phyloP scores from a whole-genome alignment of 108 stramenopile genomes.

The Nitzschia palea region DNA sequence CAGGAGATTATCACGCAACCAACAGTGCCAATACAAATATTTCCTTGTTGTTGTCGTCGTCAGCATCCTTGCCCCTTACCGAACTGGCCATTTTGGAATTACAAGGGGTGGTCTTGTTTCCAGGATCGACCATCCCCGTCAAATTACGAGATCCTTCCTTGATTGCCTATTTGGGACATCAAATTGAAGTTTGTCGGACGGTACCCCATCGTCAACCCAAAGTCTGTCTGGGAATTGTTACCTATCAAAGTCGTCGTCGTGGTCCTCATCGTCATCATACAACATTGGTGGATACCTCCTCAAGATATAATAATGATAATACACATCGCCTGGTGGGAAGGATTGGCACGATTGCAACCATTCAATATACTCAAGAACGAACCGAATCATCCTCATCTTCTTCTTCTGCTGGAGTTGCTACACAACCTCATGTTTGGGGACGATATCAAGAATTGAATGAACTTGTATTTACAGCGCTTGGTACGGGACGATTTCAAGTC shows the following conservation, averaged over 20 bases:
- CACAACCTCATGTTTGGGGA: slow-evolving; percentile 35
- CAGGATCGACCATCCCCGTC: slow-evolving; percentile 62
- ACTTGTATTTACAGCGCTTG: slow-evolving; percentile 68
- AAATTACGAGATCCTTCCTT: slow-evolving; percentile 53
- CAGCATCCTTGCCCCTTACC: no score
- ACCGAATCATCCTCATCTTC: no score
- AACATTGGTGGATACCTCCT: neutral
- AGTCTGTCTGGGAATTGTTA: slow-evolving; percentile 41
- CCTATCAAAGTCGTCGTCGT: slow-evolving; percentile 8
- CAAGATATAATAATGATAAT: neutral
- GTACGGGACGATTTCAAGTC: slow-evolving; percentile 65
- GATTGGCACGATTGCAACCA: slow-evolving; percentile 73
- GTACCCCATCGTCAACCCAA: slow-evolving; percentile 33
- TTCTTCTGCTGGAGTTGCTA: no score
- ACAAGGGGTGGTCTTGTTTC: slow-evolving; percentile 72
- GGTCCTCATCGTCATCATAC: neutral
- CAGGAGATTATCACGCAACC: neutral
- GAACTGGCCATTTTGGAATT: slow-evolving; percentile 70
- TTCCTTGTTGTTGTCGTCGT: no score
- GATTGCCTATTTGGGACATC: slow-evolving; percentile 57
- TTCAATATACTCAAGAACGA: slow-evolving; percentile 71
- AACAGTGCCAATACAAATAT: neutral
- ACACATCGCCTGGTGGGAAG: slow-evolving; percentile 54
- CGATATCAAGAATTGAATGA: slow-evolving; percentile 27
- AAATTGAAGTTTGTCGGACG: slow-evolving; percentile 59